These are phyloP conservation scores for Zygnema cylindricum DNA, from an alignment of 139 green algal species.

Conservation along the genomic window DNA sequence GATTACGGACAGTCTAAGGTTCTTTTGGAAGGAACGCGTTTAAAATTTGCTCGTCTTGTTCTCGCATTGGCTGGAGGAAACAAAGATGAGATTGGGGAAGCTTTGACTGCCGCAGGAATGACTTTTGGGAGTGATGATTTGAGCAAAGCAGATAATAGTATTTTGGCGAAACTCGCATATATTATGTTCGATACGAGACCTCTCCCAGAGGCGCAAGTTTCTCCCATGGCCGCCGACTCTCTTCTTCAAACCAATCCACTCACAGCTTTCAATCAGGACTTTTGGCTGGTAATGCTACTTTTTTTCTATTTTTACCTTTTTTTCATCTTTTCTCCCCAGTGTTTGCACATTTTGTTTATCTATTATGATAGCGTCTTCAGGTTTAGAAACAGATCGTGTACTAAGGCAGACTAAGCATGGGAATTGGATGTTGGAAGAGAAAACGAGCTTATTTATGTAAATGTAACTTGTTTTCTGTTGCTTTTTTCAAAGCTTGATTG, in stretches of 20 bases:
- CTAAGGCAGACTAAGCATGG: no score
- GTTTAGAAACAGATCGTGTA: no score
- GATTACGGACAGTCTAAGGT: conserved; percentile 64
- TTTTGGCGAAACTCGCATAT: conserved; percentile 46
- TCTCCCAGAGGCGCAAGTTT: conserved; percentile 44
- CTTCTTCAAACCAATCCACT: conserved; percentile 31
- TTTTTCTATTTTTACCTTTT: no score
- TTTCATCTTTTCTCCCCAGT: no score
- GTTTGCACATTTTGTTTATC: no score
- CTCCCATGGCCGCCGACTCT: conserved; percentile 44
- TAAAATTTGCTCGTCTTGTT: conserved; percentile 42
- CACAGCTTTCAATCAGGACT: conserved; percentile 41
- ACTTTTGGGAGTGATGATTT: not conserved
- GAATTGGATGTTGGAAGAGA: no score
- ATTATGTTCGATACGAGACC: conserved; percentile 58
- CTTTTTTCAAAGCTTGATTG: no score
- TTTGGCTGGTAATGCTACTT: conserved; percentile 43
- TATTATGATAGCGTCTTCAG: no score
- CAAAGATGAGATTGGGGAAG: conserved; percentile 22
- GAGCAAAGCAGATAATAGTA: not conserved
- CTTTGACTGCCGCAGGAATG: conserved; percentile 34
- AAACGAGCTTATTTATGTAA: no score
- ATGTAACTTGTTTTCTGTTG: no score
- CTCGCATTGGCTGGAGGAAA: conserved; percentile 40
- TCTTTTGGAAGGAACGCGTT: conserved; percentile 14